Percentiles rank a stretch among this genome's conserved stretches.
Conservation (phyloP, 2,329 filamentous ascomycete genomes). For the Xylariomycetidae sp. region DNA sequence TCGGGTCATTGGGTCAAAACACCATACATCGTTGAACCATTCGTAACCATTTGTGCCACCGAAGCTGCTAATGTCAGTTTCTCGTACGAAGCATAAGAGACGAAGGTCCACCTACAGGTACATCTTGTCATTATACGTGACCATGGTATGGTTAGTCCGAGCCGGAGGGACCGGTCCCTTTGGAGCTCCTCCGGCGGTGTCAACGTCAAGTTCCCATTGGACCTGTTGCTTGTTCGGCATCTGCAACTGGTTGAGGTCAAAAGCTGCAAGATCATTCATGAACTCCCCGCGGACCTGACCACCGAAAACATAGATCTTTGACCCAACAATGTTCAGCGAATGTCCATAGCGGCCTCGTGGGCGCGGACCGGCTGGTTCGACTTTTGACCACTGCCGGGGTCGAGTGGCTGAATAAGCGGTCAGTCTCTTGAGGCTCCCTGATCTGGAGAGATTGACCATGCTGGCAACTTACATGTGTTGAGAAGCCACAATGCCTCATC, state of each 20-base stretch:
- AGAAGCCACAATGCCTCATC: conserved; percentile 95
- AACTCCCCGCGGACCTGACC: conserved; percentile 96
- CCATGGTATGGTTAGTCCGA: conserved; percentile 88
- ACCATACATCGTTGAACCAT: conserved; percentile 99
- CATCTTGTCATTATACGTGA: conserved; percentile 88
- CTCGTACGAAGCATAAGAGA: not conserved
- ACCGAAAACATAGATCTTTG: conserved; percentile 95
- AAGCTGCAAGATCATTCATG: conserved; percentile 94
- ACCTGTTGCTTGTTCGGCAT: conserved; percentile 86
- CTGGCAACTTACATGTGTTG: conserved; percentile 77
- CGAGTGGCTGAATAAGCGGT: conserved; percentile 63
- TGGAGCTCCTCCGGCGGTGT: conserved; percentile 59
- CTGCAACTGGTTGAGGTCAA: conserved; percentile 92
- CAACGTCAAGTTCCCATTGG: conserved; percentile 88
- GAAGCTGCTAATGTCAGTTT: conserved; percentile 52
- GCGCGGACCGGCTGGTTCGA: conserved; percentile 76
- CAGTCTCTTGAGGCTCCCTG: conserved; percentile 4
- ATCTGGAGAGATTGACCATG: conserved; percentile 1
- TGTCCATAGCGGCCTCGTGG: conserved; percentile 93
- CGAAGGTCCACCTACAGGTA: conserved; percentile 66
- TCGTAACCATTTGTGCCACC: conserved; percentile 91
- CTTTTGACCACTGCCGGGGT: conserved; percentile 97
- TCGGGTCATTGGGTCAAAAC: conserved; percentile 79
- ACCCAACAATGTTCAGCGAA: conserved; percentile 91
- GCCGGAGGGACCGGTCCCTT: conserved; percentile 72